A percentile compares a stretch with the other conserved stretches of the same genome.
These are phyloP conservation scores for Blastomyces parvus DNA, from an alignment of 2,329 filamentous ascomycete species.

Conservation along the genomic window DNA sequence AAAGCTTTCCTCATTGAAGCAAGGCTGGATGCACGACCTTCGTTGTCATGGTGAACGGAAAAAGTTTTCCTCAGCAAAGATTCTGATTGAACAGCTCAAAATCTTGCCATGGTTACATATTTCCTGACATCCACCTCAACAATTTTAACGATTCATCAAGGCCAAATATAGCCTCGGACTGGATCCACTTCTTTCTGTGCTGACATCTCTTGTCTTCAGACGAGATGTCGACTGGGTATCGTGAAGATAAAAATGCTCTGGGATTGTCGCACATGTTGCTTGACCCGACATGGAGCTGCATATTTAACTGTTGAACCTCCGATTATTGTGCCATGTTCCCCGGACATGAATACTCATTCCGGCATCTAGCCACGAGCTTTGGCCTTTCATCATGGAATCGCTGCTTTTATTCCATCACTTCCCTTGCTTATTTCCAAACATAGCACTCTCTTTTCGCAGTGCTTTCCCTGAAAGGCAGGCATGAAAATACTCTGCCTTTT, in stretches of 20 bases:
- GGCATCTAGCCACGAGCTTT: background rate
- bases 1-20: background rate
- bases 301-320: background rate
- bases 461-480: background rate
- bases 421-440: background rate
- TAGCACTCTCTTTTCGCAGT: background rate
- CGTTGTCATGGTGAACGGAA: conserved; percentile 1
- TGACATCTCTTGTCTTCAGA: background rate
- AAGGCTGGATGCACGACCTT: background rate
- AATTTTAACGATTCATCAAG: background rate
- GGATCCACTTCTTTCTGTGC: background rate
- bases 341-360: background rate
- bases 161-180: background rate
- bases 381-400: background rate
- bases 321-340: background rate
- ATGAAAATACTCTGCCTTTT: background rate
- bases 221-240: background rate
- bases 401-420: background rate
- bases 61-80: background rate
- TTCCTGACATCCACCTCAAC: background rate
- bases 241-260: background rate
- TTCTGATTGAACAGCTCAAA: background rate
- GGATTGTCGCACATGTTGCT: background rate
- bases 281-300: background rate
- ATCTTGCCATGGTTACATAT: background rate